These are phyloP conservation scores for Euphorbia schlechtendalii DNA, from an alignment of 441 rosid species.

Conservation along the genomic window DNA sequence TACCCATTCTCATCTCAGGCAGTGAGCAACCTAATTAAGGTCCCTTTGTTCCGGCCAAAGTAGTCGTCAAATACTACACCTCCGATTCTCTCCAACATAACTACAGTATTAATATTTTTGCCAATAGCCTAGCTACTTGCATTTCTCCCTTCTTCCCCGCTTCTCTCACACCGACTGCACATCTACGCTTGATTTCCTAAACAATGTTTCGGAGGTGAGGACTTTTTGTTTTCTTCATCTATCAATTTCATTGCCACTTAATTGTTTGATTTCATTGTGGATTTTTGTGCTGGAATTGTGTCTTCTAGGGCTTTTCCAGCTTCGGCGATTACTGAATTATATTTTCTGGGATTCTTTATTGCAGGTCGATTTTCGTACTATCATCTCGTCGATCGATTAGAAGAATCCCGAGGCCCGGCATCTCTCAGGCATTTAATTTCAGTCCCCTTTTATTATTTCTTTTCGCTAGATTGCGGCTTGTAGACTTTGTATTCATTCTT, in stretches of 20 bases:
- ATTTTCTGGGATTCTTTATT: slow-evolving; percentile 7
- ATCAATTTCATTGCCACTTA: too few species aligned
- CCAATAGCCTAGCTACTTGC: not conserved
- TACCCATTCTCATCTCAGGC: too few species aligned
- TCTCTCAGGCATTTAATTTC: slow-evolving; percentile 41
- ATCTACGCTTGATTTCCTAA: slow-evolving; percentile 12
- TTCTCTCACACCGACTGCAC: slow-evolving; percentile 22
- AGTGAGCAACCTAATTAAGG: too few species aligned
- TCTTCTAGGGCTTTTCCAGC: not conserved
- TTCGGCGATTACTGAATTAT: not conserved
- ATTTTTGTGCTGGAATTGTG: not conserved
- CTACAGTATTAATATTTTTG: too few species aligned
- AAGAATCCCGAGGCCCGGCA: slow-evolving; percentile 44
- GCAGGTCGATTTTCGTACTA: slow-evolving; percentile 62
- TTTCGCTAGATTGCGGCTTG: not conserved
- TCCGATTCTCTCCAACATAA: not conserved
- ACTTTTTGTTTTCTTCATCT: not conserved
- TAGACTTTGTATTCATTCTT: not conserved
- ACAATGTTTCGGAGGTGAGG: slow-evolving; percentile 38
- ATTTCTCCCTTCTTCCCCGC: not conserved
- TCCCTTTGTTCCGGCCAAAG: too few species aligned
- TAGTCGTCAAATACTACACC: too few species aligned
- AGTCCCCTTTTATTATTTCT: not conserved
- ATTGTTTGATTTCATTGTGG: not conserved
- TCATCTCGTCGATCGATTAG: slow-evolving; percentile 41